Evolutionary conservation across 176 grass and related monocot genomes (phyloP), one percentile per base, ranked within the genome.

Genomic region (Bothriochloa decipiens): DNA sequence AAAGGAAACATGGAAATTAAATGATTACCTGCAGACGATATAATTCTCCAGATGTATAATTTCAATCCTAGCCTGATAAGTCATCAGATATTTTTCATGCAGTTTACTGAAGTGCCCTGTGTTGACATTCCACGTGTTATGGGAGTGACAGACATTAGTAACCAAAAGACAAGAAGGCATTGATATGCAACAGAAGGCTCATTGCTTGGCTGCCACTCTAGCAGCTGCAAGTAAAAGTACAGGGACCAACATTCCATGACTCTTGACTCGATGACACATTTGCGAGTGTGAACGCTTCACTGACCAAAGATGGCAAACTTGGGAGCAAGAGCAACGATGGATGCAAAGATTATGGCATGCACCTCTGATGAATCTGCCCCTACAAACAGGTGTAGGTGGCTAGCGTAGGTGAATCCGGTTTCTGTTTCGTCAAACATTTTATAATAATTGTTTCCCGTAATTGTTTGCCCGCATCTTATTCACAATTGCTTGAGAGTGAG

Each of bases 121-220:
- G 55, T 58, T 58, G 55, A 20, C 7, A 58, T 58, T n/a, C 20
- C 18, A 60, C 55, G 22, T 23, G 55, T 11, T 11, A 2, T 10
- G 57, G 57, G 57, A 23, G 57, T 20, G 8, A 22, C 55, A 10
- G 55, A n/a, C 57, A 4, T 4, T 15, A 45, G 45, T 20, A 53
- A 8, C 22, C 3, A 9, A 60, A 61, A 25, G n/a, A 25, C 20
- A 23, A 11, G 9, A 61, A 25, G 57, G 57, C 3, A 25, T 47
- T 10, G 7, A 10, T 60, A 23, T 60, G 55, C 57, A n/a, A 7
- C 55, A 61, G 57, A n/a, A 25, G 22, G 57, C 22, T 49, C 41
- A 27, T 72, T 84, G 82, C 82, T 76, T 84, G 60, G 13, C 60
- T 76, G 22, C 11, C 22, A 84, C 60, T 84, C 45, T 20, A 65